Evolutionary conservation across 192 early-diverging fungal species (phyloP).

Genomic region (Backusella westeae): DNA sequence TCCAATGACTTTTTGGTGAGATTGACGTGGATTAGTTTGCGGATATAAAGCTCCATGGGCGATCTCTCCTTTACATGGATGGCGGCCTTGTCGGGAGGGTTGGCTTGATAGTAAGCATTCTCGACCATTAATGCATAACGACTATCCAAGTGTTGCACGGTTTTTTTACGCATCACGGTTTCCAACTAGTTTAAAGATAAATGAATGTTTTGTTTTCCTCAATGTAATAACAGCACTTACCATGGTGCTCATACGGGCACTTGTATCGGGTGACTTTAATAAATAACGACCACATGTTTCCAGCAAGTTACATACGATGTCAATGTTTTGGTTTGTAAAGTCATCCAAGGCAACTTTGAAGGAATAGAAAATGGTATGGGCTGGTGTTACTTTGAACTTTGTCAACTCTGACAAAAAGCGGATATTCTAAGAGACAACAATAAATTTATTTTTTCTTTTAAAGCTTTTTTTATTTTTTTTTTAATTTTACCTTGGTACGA

Average conservation of each 20-base stretch:
- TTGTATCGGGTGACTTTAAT: slow-evolving; percentile 73
- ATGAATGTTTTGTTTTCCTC: too few species aligned
- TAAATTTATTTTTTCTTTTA: background rate
- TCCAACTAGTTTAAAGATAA: slow-evolving; percentile 56
- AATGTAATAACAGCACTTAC: slow-evolving; percentile 32
- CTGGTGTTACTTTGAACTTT: slow-evolving; percentile 87
- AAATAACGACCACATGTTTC: slow-evolving; percentile 91
- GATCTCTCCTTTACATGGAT: slow-evolving; percentile 69
- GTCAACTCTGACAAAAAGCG: slow-evolving; percentile 88
- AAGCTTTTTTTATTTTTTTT: background rate
- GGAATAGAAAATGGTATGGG: slow-evolving; percentile 80
- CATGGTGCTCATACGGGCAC: slow-evolving; percentile 64
- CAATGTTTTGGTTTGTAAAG: slow-evolving; percentile 81
- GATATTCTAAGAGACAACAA: slow-evolving; percentile 51
- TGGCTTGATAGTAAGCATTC: slow-evolving; percentile 89
- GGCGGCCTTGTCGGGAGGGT: slow-evolving; percentile 72
- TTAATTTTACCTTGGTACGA: slow-evolving; percentile 58
- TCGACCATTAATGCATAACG: slow-evolving; percentile 88
- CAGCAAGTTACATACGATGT: slow-evolving; percentile 78
- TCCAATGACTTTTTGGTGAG: slow-evolving; percentile 72
- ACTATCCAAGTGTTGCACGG: slow-evolving; percentile 79
- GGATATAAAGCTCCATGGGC: slow-evolving; percentile 84
- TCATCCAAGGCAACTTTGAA: slow-evolving; percentile 86
- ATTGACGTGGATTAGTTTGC: slow-evolving; percentile 85
- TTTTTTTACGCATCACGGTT: slow-evolving; percentile 89